Evolutionary conservation across 2,329 filamentous ascomycete species (phyloP).

Genomic region (Fusarium abutilonis): DNA sequence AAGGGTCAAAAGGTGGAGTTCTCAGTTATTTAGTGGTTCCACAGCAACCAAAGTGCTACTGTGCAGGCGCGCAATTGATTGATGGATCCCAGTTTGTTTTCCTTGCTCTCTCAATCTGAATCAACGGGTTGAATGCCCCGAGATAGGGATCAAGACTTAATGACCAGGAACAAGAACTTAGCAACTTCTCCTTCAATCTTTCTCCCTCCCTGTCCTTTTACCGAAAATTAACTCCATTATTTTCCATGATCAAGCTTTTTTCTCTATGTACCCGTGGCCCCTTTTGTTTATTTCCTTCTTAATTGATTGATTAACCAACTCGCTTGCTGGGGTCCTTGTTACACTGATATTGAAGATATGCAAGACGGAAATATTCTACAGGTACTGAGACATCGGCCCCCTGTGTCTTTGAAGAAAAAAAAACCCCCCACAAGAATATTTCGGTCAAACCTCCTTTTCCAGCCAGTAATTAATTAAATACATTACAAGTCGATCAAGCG

Average conservation of each 20-base stretch:
- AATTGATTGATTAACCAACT: background rate
- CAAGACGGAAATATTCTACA: slow-evolving; percentile 18
- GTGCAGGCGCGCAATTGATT: slow-evolving; percentile 23
- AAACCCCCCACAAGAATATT: background rate
- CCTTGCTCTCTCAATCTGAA: slow-evolving; percentile 7
- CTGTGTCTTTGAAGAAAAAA: slow-evolving; percentile 19
- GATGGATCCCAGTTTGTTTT: background rate
- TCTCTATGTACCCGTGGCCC: background rate
- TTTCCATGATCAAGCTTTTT: slow-evolving; percentile 30
- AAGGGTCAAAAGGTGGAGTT: background rate
- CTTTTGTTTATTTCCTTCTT: slow-evolving; percentile 21
- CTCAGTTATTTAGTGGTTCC: background rate
- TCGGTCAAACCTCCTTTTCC: slow-evolving; percentile 8
- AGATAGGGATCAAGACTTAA: background rate
- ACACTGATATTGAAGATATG: slow-evolving; percentile 3
- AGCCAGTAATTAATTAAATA: background rate
- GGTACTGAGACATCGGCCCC: slow-evolving; percentile 6
- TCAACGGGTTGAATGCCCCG: slow-evolving; percentile 3
- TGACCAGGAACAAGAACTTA: background rate
- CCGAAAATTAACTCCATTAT: slow-evolving; percentile 18
- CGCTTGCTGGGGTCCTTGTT: slow-evolving; percentile 8
- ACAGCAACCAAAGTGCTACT: slow-evolving; percentile 1
- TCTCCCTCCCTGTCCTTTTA: slow-evolving; percentile 6
- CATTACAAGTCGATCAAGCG: slow-evolving; percentile 7
- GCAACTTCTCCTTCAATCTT: slow-evolving; percentile 8